Conservation (phyloP, 352 stramenopile genomes). For the Globisporangium abappressorium region DNA sequence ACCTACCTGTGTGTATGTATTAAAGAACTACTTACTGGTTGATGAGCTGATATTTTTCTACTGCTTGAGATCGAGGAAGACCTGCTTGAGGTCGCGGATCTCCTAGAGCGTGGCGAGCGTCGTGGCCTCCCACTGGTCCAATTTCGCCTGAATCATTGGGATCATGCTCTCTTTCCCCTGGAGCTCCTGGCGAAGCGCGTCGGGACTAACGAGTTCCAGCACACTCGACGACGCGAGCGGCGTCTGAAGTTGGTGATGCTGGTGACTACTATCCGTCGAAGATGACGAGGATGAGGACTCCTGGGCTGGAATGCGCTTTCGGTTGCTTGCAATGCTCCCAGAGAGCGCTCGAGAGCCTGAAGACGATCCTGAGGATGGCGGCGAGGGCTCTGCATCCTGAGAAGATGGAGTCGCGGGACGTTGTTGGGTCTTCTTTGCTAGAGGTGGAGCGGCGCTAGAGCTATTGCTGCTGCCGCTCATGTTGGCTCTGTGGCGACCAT, state of each 20-base stretch:
- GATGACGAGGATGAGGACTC: slow-evolving; percentile 10
- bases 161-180: slow-evolving; percentile 40
- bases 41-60: not conserved
- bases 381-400: not conserved
- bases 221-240: slow-evolving; percentile 31
- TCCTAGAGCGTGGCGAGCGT: slow-evolving; percentile 68
- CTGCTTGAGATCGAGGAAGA: slow-evolving; percentile 48
- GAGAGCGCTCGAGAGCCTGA: slow-evolving; percentile 27
- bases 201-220: slow-evolving; percentile 15
- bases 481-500: slow-evolving; percentile 1
- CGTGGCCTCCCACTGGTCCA: slow-evolving; percentile 58
- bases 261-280: not conserved
- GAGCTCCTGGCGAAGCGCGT: slow-evolving; percentile 32
- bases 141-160: slow-evolving; percentile 49
- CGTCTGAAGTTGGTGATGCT: slow-evolving; percentile 29
- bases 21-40: not conserved
- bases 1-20: not conserved
- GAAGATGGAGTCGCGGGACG: not conserved
- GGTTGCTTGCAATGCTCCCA: slow-evolving; percentile 61
- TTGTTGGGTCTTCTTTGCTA: slow-evolving; percentile 9
- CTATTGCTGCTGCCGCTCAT: not conserved
- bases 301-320: slow-evolving; percentile 34
- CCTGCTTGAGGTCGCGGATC: slow-evolving; percentile 65
- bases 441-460: not conserved
- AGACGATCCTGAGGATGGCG: slow-evolving; percentile 6